phyloP scores from a whole-genome alignment of 208 protist genomes.

The Porcisia deanei region DNA sequence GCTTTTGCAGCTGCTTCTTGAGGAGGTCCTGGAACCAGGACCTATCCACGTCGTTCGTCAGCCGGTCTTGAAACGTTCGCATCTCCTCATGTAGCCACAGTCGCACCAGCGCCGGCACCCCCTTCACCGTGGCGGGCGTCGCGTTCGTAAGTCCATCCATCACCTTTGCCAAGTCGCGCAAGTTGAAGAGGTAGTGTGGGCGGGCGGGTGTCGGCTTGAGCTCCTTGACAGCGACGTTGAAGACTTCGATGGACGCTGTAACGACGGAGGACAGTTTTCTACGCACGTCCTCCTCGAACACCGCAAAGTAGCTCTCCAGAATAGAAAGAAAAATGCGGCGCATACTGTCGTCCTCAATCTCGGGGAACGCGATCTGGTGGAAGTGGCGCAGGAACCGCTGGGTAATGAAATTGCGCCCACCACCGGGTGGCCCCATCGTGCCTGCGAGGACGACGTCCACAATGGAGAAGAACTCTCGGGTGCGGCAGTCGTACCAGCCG shows the following conservation, averaged over 20 bases:
- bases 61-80: conserved; percentile 96
- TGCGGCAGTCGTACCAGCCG: conserved; percentile 97
- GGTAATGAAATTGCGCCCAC: conserved; percentile 96
- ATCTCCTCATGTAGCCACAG: conserved; percentile 97
- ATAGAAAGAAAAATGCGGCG: conserved; percentile 96
- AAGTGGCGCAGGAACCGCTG: conserved; percentile 98
- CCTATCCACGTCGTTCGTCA: conserved; percentile 90
- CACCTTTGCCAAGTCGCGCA: conserved; percentile 97
- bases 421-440: conserved; percentile 97
- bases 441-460: conserved; percentile 94
- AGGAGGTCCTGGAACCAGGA: conserved; percentile 93
- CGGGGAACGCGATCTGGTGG: conserved; percentile 97
- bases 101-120: conserved; percentile 62
- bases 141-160: conserved; percentile 95
- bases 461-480: conserved; percentile 94
- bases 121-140: conserved; percentile 60
- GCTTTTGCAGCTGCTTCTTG: conserved; percentile 64
- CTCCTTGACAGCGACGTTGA: conserved; percentile 91
- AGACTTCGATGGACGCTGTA: conserved; percentile 95
- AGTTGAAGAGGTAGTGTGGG: conserved; percentile 99
- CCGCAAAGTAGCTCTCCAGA: conserved; percentile 91
- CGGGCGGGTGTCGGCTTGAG: conserved; percentile 97
- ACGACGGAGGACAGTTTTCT: conserved; percentile 77
- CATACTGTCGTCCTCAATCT: conserved; percentile 96
- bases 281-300: conserved; percentile 88